Evolutionary conservation across 2,329 filamentous ascomycete genomes (phyloP).

Genomic region (Penicillium italicum): DNA sequence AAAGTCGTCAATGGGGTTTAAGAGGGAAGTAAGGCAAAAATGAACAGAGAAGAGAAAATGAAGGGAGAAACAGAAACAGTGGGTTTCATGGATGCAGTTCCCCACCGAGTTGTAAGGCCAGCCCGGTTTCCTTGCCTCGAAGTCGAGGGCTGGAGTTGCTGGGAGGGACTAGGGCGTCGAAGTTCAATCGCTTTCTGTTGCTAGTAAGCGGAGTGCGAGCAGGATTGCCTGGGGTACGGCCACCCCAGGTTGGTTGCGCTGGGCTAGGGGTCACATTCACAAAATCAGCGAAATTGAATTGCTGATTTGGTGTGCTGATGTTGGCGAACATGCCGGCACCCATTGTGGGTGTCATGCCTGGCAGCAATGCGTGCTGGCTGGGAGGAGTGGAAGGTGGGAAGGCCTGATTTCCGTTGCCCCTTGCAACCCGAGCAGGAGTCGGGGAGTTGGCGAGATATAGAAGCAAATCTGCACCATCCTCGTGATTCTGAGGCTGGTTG

Average conservation of each 20-base stretch:
- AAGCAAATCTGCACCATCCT: constrained; percentile 77
- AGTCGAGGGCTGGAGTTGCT: constrained; percentile 44
- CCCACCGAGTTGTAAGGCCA: constrained; percentile 65
- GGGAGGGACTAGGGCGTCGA: constrained; percentile 68
- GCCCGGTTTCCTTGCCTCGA: constrained; percentile 47
- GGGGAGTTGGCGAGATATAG: constrained; percentile 88
- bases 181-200: constrained; percentile 75
- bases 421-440: constrained; percentile 66
- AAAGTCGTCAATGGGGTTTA: constrained; percentile 22
- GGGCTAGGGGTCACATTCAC: constrained; percentile 96
- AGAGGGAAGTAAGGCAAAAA: constrained; percentile 21
- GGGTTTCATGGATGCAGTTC: constrained; percentile 52
- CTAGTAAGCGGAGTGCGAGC: constrained; percentile 66
- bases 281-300: constrained; percentile 93
- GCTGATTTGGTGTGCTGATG: constrained; percentile 73
- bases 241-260: constrained; percentile 75
- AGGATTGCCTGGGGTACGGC: constrained; percentile 52
- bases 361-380: constrained; percentile 55
- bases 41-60: constrained; percentile 19
- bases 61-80: neutral
- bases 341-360: constrained; percentile 55
- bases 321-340: constrained; percentile 69
- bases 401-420: constrained; percentile 46
- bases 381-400: constrained; percentile 72
- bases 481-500: constrained; percentile 56